Evolutionary conservation across 257 asterid species (phyloP).

Genomic region (Cordia subcordata): DNA sequence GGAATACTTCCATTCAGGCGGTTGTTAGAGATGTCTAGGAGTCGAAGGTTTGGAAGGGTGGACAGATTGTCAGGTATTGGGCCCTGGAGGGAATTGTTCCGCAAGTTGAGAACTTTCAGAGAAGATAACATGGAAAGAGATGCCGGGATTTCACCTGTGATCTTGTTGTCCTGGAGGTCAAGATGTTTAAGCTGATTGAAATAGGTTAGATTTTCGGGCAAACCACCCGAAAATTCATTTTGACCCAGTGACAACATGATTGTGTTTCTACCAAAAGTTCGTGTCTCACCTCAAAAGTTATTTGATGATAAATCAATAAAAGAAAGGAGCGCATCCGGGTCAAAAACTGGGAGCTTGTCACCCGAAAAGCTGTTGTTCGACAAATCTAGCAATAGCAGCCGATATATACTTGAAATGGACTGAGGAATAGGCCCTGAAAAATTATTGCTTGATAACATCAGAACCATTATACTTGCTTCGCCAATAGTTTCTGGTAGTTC

Average conservation of each 20-base stretch:
- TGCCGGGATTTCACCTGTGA: conserved; percentile 20
- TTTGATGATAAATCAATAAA: conserved; percentile 25
- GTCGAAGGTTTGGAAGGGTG: conserved; percentile 19
- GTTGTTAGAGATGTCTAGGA: conserved; percentile 22
- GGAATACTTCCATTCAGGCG: conserved; percentile 25
- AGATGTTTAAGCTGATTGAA: conserved; percentile 24
- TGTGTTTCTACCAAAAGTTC: conserved; percentile 15
- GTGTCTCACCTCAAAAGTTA: conserved; percentile 27
- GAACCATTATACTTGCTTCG: neutral
- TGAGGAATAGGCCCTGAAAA: too few relatives aligned
- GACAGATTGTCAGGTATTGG: conserved; percentile 19
- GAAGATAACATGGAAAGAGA: conserved; percentile 13
- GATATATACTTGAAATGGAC: too few relatives aligned
- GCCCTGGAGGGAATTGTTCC: conserved; percentile 32
- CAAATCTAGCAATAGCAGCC: too few relatives aligned
- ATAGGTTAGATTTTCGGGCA: conserved; percentile 21
- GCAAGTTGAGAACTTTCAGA: conserved; percentile 19
- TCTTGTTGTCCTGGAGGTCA: conserved; percentile 23
- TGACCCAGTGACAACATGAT: conserved; percentile 25
- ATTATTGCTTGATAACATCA: too few relatives aligned
- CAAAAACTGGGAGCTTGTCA: too few relatives aligned
- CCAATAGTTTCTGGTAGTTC: neutral
- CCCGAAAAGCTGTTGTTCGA: too few relatives aligned
- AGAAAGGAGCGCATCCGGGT: too few relatives aligned
- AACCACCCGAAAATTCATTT: conserved; percentile 20